Conservation (phyloP, 2,329 filamentous ascomycete genomes). For the Xylariaceae sp. region DNA sequence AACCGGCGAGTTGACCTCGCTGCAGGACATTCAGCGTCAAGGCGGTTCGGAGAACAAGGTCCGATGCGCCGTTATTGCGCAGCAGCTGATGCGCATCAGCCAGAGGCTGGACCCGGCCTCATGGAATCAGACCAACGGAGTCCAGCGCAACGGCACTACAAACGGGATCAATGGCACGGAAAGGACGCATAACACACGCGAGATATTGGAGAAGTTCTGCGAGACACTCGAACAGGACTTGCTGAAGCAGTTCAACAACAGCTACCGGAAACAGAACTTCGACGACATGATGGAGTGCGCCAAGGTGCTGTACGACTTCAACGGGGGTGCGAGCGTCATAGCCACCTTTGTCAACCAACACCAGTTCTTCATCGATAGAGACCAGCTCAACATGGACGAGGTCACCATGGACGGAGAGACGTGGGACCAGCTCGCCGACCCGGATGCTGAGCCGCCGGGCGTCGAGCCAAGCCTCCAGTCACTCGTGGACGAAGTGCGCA, state of each 20-base stretch:
- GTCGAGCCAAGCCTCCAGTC: slow-evolving; percentile 91
- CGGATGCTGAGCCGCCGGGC: slow-evolving; percentile 83
- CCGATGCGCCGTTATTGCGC: slow-evolving; percentile 85
- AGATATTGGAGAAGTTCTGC: slow-evolving; percentile 93
- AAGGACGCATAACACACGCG: slow-evolving; percentile 63
- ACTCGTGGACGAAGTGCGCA: slow-evolving; percentile 86
- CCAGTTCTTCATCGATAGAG: slow-evolving; percentile 96
- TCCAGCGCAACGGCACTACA: slow-evolving; percentile 42
- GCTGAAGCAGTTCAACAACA: slow-evolving; percentile 93
- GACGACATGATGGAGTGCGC: slow-evolving; percentile 98
- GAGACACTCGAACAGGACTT: slow-evolving; percentile 94
- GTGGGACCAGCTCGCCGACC: slow-evolving; percentile 91
- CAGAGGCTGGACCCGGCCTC: slow-evolving; percentile 77
- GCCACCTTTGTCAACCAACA: slow-evolving; percentile 97
- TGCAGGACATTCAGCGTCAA: slow-evolving; percentile 82
- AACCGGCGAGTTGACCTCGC: slow-evolving; percentile 74
- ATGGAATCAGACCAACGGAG: slow-evolving; percentile 60
- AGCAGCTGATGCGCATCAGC: slow-evolving; percentile 90
- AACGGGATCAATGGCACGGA: slow-evolving; percentile 42
- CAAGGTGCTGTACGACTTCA: slow-evolving; percentile 90
- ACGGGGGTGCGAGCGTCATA: slow-evolving; percentile 90
- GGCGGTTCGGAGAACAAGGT: slow-evolving; percentile 89
- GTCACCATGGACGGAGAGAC: slow-evolving; percentile 67
- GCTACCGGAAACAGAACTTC: slow-evolving; percentile 90
- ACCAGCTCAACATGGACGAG: slow-evolving; percentile 85